These are phyloP conservation scores for Physcia stellaris DNA, from an alignment of 495 filamentous ascomycete genomes.

Conservation along the genomic window DNA sequence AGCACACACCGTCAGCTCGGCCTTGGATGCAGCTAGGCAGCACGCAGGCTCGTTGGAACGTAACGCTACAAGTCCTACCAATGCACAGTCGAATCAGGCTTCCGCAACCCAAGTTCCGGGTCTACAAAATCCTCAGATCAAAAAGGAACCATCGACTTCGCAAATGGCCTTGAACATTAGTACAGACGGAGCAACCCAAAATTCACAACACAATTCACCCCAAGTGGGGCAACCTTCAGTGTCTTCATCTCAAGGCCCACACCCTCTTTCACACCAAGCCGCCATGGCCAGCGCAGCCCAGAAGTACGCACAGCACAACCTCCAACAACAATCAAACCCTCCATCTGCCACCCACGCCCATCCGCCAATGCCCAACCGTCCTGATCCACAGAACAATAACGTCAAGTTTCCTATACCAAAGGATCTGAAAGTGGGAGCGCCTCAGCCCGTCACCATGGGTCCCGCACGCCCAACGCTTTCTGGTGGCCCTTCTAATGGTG, in stretches of 20 bases:
- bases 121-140: constrained; percentile 29
- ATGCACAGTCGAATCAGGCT: constrained; percentile 6
- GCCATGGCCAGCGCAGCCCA: constrained; percentile 47
- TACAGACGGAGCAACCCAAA: constrained; percentile 32
- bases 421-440: constrained; percentile 52
- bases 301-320: constrained; percentile 35
- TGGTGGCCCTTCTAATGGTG: constrained; percentile 56
- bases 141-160: constrained; percentile 30
- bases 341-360: constrained; percentile 35
- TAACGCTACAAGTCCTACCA: constrained; percentile 13
- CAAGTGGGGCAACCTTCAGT: constrained; percentile 18
- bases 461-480: constrained; percentile 63
- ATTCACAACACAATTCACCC: constrained; percentile 25
- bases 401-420: constrained; percentile 67
- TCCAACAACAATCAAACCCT: constrained; percentile 21
- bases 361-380: constrained; percentile 35
- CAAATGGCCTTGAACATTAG: constrained; percentile 25
- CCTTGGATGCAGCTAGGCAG: constrained; percentile 36
- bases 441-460: constrained; percentile 57
- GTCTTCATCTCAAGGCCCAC: constrained; percentile 29
- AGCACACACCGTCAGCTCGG: constrained; percentile 39
- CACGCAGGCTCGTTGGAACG: constrained; percentile 26
- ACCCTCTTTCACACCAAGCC: constrained; percentile 47
- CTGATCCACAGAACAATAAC: constrained; percentile 32
- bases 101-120: constrained; percentile 12